phyloP scores from a whole-genome alignment of 140 eudicot species.

The Flaveria floridana region DNA sequence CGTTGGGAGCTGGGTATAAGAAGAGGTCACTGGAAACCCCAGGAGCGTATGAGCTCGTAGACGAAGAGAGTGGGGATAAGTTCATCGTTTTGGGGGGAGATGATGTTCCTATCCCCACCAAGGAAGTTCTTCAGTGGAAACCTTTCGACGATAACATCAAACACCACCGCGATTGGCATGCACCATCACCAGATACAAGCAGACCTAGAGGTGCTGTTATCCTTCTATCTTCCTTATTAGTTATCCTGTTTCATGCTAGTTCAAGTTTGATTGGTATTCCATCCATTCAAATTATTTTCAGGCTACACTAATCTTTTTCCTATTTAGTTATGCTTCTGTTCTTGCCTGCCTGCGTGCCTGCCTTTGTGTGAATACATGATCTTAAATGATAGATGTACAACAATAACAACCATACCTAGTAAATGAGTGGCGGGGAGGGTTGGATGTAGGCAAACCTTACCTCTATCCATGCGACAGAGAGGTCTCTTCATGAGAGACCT shows the following conservation, averaged over 20 bases:
- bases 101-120: constrained; percentile 43
- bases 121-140: constrained; percentile 51
- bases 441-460: no score
- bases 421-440: no score
- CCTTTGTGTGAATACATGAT: background rate
- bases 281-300: no score
- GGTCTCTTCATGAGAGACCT: no score
- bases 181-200: no score
- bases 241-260: background rate
- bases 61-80: constrained; percentile 61
- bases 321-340: background rate
- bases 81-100: constrained; percentile 71
- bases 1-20: constrained; percentile 35
- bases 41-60: constrained; percentile 74
- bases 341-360: background rate
- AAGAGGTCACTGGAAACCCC: constrained; percentile 53
- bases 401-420: no score
- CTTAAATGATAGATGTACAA: background rate
- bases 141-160: constrained; percentile 22
- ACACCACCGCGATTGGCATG: background rate
- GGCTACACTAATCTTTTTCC: no score
- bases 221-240: background rate
- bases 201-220: constrained; percentile 27
- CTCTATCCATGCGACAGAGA: no score
- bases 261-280: background rate